Conservation (phyloP, 495 filamentous ascomycete genomes). For the Evernia prunastri region DNA sequence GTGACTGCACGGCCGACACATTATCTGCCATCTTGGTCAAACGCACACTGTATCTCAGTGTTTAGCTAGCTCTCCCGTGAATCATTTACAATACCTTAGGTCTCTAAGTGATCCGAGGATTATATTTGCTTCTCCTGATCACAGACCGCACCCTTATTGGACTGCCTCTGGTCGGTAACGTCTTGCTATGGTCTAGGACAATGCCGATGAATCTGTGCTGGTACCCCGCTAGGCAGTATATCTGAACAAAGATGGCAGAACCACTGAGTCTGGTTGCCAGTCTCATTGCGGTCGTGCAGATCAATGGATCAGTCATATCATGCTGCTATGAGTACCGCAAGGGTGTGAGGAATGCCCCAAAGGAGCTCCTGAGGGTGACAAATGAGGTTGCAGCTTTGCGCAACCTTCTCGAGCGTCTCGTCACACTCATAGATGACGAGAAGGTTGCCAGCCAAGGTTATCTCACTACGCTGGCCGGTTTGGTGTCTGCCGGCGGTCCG, state of each 20-base stretch:
- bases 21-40: too few relatives aligned
- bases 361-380: background rate
- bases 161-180: background rate
- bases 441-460: background rate
- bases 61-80: background rate
- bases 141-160: background rate
- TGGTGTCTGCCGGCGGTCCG: background rate
- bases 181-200: background rate
- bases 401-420: background rate
- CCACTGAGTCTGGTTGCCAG: conserved; percentile 5
- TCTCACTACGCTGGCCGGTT: background rate
- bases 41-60: background rate
- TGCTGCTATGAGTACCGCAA: conserved; percentile 18
- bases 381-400: conserved; percentile 2
- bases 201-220: too few relatives aligned
- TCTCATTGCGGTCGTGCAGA: conserved; percentile 15
- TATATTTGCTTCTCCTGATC: too few relatives aligned
- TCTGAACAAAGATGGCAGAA: background rate
- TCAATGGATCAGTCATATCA: conserved; percentile 15
- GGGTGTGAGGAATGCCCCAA: background rate
- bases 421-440: conserved; percentile 1
- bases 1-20: too few relatives aligned
- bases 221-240: background rate
- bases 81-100: too few relatives aligned
- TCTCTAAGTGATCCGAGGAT: too few relatives aligned